Base-by-base conservation (phyloP, 345 rosid species). In the Moringa oleifera region DNA sequence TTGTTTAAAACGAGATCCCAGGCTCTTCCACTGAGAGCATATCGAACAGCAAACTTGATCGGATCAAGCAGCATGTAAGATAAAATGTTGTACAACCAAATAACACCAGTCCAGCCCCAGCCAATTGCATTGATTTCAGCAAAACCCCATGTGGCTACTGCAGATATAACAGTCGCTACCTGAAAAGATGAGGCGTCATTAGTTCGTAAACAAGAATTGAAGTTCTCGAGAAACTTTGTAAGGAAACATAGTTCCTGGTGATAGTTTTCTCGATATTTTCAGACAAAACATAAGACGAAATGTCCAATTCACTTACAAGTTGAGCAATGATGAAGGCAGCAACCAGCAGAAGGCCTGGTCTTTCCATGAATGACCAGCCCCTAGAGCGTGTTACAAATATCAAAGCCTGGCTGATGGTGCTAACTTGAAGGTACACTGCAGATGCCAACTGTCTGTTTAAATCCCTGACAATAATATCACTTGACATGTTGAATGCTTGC, bases 381-480 rank as follows among this genome's bases (percentile, higher is more conserved):
- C 79, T 68, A 11, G 89, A 86, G 5, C 89, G 89, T 50, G 89
- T 86, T 56, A 86, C 91, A 15, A 83, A 86, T 61, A 91, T 91
- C 25, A 91, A 66, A n/a, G 96, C 98, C 74, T 91, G 98, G 58
- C 95, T 91, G 66, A 85, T 86, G 53, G 79, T 86, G 75, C 92
- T 86, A 68, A 86, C 85, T 79, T 86, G 92, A 64, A 83, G 92
- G 73, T 86, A 86, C 10, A 86, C 55, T 23, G 86, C 89, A 18
- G 92, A 86, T 67, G 82, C 78, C 36, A 81, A 68, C 55, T 67
- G 76, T 51, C 57, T 78, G 25, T 81, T 74, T 51, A 83, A 45
- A 36, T 37, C 57, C 3, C 59, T 25, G 17, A 49, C 37, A 21
- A 15, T 16, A 41, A 5, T 15, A 25, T 63, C 23, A 67, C 74